Conservation (phyloP, 768 basidiomycete species). For the Boletus patriciae region DNA sequence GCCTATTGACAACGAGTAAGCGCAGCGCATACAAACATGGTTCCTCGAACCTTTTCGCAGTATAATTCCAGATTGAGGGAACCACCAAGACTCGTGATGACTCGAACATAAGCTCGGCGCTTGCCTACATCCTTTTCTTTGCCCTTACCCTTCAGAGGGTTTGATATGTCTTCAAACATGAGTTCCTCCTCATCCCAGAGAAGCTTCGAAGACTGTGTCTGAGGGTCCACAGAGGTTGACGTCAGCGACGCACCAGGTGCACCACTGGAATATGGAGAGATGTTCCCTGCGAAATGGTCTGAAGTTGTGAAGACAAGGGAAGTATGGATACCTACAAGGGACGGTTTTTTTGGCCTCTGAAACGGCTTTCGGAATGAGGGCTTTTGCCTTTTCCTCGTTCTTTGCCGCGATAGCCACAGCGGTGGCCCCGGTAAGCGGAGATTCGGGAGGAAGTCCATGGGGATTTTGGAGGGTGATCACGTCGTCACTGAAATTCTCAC, state of each 20-base stretch:
- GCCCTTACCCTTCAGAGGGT: conserved; percentile 76
- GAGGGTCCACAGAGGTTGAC: conserved; percentile 85
- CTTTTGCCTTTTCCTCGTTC: conserved; percentile 35
- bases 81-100: conserved; percentile 90
- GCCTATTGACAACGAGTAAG: conserved; percentile 52
- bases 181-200: conserved; percentile 99
- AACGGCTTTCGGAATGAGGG: conserved; percentile 33
- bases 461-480: conserved; percentile 94
- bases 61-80: conserved; percentile 82
- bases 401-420: conserved; percentile 32
- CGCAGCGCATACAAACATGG: background rate
- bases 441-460: conserved; percentile 67
- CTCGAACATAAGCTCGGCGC: conserved; percentile 91
- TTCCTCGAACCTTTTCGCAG: conserved; percentile 71
- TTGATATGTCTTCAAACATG: conserved; percentile 94
- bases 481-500: conserved; percentile 56
- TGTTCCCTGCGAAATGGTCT: conserved; percentile 59
- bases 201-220: conserved; percentile 64
- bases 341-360: conserved; percentile 50
- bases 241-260: conserved; percentile 91
- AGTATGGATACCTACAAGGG: conserved; percentile 55
- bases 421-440: conserved; percentile 38
- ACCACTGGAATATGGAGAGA: conserved; percentile 89
- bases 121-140: conserved; percentile 94
- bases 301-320: background rate